Conservation (phyloP, 805 yeast species). For the Wickerhamomyces xylosicus region DNA sequence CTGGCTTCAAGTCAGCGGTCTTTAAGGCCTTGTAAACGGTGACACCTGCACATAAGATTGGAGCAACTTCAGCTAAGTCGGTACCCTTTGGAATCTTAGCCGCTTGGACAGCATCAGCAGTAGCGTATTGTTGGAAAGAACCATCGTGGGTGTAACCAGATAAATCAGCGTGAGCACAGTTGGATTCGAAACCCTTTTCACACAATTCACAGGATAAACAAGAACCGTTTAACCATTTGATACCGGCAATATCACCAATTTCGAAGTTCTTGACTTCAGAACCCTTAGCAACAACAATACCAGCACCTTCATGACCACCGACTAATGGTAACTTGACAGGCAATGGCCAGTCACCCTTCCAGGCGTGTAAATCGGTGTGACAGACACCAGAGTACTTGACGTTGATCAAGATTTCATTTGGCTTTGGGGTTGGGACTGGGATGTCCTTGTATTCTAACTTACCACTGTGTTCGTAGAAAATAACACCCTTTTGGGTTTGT, state of each 20-base stretch:
- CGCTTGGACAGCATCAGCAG: slow-evolving; percentile 55
- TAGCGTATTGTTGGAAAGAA: slow-evolving; percentile 60
- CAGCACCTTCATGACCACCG: slow-evolving; percentile 69
- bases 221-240: too few species aligned
- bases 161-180: slow-evolving; percentile 61
- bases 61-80: slow-evolving; percentile 42
- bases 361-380: slow-evolving; percentile 44
- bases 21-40: too few species aligned
- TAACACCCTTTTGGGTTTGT: slow-evolving; percentile 36
- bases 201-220: slow-evolving; percentile 58
- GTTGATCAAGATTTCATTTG: too few species aligned
- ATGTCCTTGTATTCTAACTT: slow-evolving; percentile 31
- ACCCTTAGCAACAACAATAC: too few species aligned
- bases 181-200: slow-evolving; percentile 44
- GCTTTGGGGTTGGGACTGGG: too few species aligned
- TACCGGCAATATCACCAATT: slow-evolving; percentile 59
- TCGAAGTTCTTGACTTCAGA: slow-evolving; percentile 51
- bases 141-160: too few species aligned
- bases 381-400: too few species aligned
- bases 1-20: slow-evolving; percentile 40
- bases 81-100: slow-evolving; percentile 44
- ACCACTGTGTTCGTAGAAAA: slow-evolving; percentile 38
- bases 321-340: slow-evolving; percentile 46
- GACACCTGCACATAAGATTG: too few species aligned
- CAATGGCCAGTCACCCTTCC: too few species aligned